phyloP scores from a whole-genome alignment of 352 stramenopile genomes.

The Phytophthora multivora region DNA sequence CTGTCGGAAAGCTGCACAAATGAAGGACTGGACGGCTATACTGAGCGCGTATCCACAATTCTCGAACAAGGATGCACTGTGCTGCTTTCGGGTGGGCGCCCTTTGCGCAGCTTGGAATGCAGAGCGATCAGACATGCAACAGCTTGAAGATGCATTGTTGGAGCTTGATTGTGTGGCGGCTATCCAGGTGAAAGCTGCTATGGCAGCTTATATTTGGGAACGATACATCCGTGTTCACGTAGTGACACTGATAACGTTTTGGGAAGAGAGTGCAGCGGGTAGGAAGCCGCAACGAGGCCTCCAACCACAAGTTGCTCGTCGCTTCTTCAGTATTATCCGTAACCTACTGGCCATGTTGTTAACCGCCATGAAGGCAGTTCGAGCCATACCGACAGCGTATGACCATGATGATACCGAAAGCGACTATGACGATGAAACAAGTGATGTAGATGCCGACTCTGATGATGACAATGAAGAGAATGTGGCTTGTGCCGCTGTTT shows the following conservation, averaged over 20 bases:
- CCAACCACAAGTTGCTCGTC: conserved; percentile 72
- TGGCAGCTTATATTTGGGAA: conserved; percentile 81
- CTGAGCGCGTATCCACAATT: conserved; percentile 69
- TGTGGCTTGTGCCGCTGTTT: conserved; percentile 14
- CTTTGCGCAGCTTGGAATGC: conserved; percentile 83
- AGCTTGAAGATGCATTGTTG: conserved; percentile 73
- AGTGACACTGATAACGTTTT: conserved; percentile 81
- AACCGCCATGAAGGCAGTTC: conserved; percentile 31
- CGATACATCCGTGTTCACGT: conserved; percentile 83
- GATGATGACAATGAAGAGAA: conserved; percentile 36
- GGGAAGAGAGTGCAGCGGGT: conserved; percentile 76
- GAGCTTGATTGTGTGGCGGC: conserved; percentile 60
- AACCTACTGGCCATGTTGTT: conserved; percentile 56
- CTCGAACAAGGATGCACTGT: conserved; percentile 54
- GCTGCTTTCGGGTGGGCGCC: conserved; percentile 67
- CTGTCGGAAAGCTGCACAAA: conserved; percentile 60
- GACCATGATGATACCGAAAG: conserved; percentile 21
- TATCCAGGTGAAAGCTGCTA: conserved; percentile 52
- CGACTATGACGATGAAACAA: conserved; percentile 37
- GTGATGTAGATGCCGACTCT: conserved; percentile 28
- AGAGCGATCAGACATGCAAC: conserved; percentile 84
- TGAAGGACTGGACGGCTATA: conserved; percentile 71
- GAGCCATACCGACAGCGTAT: conserved; percentile 5
- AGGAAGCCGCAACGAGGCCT: conserved; percentile 71
- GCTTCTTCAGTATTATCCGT: conserved; percentile 83